Evolutionary conservation across 116 monocot genomes (phyloP).

Genomic region (Iris pallida): DNA sequence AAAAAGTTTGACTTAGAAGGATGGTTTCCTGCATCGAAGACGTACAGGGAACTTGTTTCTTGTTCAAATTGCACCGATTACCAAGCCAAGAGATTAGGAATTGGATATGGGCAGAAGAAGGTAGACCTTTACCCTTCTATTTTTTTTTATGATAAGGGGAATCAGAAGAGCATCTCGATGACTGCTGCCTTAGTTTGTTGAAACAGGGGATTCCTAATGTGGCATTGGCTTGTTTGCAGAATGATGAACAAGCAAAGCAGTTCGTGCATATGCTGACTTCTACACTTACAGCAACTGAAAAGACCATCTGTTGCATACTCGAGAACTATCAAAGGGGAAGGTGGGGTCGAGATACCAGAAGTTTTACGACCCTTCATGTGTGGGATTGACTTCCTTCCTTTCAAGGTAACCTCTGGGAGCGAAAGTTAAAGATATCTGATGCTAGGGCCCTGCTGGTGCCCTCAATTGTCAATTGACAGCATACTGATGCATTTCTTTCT

Average conservation of each 20-base stretch:
- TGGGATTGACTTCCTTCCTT: conserved; percentile 63
- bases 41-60: conserved; percentile 86
- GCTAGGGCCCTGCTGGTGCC: too few species aligned
- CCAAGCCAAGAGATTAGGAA: conserved; percentile 69
- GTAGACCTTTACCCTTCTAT: conserved; percentile 6
- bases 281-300: conserved; percentile 88
- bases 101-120: conserved; percentile 95
- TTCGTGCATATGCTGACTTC: conserved; percentile 94
- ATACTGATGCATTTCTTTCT: too few species aligned
- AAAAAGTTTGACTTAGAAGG: conserved; percentile 96
- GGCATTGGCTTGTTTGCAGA: conserved; percentile 40
- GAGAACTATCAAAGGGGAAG: conserved; percentile 78
- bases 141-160: too few species aligned
- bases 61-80: conserved; percentile 98
- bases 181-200: too few species aligned
- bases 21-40: conserved; percentile 97
- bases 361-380: conserved; percentile 79
- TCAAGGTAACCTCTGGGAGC: conserved; percentile 38
- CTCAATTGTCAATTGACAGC: too few species aligned
- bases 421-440: conserved; percentile 44
- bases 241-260: conserved; percentile 90
- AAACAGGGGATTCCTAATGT: neutral
- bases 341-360: conserved; percentile 77
- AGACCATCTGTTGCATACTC: conserved; percentile 87
- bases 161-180: too few species aligned